These are phyloP conservation scores for Monilinia vaccinii-corymbosi DNA, from an alignment of 2,329 filamentous ascomycete genomes.

Conservation along the genomic window DNA sequence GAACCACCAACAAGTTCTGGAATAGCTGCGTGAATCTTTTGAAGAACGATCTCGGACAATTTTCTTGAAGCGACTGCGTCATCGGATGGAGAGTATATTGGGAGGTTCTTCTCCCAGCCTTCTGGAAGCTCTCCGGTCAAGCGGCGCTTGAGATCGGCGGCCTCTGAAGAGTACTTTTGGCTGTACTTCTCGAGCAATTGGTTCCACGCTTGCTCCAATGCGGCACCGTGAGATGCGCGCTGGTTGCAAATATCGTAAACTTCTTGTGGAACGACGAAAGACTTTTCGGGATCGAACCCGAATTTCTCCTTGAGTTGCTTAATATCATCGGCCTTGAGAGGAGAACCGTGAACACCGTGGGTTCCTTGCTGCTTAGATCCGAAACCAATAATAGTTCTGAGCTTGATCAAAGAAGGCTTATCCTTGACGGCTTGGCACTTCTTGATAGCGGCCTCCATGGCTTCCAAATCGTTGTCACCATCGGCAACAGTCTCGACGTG, in stretches of 20 bases:
- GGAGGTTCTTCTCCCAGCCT: slow-evolving; percentile 92
- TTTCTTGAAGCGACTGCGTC: slow-evolving; percentile 85
- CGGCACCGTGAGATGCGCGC: slow-evolving; percentile 77
- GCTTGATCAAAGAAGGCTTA: slow-evolving; percentile 95
- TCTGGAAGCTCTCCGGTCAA: slow-evolving; percentile 77
- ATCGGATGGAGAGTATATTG: slow-evolving; percentile 81
- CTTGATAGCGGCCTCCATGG: slow-evolving; percentile 81
- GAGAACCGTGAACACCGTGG: slow-evolving; percentile 89
- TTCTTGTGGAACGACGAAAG: slow-evolving; percentile 85
- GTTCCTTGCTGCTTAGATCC: slow-evolving; percentile 91
- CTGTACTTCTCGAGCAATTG: slow-evolving; percentile 81
- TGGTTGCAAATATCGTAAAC: slow-evolving; percentile 88
- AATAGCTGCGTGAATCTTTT: slow-evolving; percentile 72
- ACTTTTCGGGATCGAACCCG: slow-evolving; percentile 90
- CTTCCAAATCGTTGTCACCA: slow-evolving; percentile 79
- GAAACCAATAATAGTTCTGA: slow-evolving; percentile 95
- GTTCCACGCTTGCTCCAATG: slow-evolving; percentile 91
- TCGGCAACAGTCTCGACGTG: slow-evolving; percentile 77
- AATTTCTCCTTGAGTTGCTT: slow-evolving; percentile 91
- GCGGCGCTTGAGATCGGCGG: slow-evolving; percentile 73
- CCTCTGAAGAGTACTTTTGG: slow-evolving; percentile 66
- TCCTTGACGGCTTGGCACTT: slow-evolving; percentile 80
- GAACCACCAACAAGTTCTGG: slow-evolving; percentile 94
- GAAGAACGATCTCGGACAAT: slow-evolving; percentile 87
- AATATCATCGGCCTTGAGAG: slow-evolving; percentile 89